Conservation (phyloP, 768 basidiomycete genomes). For the Suillus paluster region DNA sequence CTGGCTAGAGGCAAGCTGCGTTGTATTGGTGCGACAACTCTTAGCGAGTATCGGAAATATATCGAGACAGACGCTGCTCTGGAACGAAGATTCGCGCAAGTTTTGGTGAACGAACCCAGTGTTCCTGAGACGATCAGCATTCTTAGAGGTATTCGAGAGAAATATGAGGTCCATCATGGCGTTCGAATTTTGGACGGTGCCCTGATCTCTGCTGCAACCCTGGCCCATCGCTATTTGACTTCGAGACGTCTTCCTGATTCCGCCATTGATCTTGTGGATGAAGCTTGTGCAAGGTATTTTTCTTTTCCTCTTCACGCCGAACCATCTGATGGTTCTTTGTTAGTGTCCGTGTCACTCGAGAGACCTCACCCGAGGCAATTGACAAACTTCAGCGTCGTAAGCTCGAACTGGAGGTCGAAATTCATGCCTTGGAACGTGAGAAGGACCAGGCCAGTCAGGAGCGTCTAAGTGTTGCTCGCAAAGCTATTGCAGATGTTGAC, state of each 20-base stretch:
- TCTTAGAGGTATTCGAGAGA: constrained; percentile 91
- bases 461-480: constrained; percentile 71
- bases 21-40: constrained; percentile 89
- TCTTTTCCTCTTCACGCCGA: neutral
- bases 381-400: constrained; percentile 89
- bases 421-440: constrained; percentile 92
- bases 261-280: constrained; percentile 92
- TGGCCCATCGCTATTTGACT: constrained; percentile 93
- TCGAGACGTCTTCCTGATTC: constrained; percentile 79
- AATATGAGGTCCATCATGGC: constrained; percentile 92
- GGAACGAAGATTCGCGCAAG: constrained; percentile 92
- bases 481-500: constrained; percentile 81
- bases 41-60: constrained; percentile 90
- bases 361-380: constrained; percentile 93
- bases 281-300: constrained; percentile 81
- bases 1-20: constrained; percentile 82
- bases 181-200: constrained; percentile 89
- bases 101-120: constrained; percentile 87
- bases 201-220: constrained; percentile 84
- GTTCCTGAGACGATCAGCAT: constrained; percentile 93
- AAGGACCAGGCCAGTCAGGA: constrained; percentile 90
- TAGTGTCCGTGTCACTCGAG: constrained; percentile 88
- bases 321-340: constrained; percentile 15
- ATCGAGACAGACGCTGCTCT: constrained; percentile 93
- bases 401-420: constrained; percentile 91